These are phyloP conservation scores for Emergomyces orientalis DNA, from an alignment of 2,329 filamentous ascomycete genomes.

Conservation along the genomic window DNA sequence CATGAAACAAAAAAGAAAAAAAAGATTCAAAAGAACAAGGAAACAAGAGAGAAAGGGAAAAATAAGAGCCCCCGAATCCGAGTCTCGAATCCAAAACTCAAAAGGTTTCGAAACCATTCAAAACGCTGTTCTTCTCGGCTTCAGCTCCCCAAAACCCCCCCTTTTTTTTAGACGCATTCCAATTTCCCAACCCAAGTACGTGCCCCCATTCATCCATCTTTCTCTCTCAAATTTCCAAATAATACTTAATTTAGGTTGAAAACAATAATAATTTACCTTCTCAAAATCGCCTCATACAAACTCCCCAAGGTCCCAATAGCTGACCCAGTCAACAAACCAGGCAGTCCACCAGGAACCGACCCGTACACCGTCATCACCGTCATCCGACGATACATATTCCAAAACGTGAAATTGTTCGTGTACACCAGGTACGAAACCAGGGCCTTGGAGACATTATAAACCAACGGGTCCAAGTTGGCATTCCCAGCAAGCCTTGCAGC, in stretches of 20 bases:
- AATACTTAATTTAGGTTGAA: neutral
- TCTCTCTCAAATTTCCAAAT: neutral
- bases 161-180: neutral
- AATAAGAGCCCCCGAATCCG: neutral
- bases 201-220: too few species aligned
- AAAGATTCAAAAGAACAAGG: neutral
- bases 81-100: neutral
- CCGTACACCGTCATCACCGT: conserved; percentile 31
- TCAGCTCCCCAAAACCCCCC: neutral
- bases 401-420: conserved; percentile 40
- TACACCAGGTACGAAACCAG: conserved; percentile 75
- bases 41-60: neutral
- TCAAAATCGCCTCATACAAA: conserved; percentile 40
- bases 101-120: neutral
- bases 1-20: neutral
- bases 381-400: conserved; percentile 27
- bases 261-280: conserved; percentile 19
- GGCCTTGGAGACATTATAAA: conserved; percentile 83
- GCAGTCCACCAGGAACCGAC: conserved; percentile 32
- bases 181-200: neutral
- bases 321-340: conserved; percentile 34
- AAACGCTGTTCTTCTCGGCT: neutral
- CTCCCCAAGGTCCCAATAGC: conserved; percentile 35
- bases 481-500: conserved; percentile 41
- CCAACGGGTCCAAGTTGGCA: conserved; percentile 63